These are phyloP conservation scores for Pseudocercospora fuligena DNA, from an alignment of 2,329 filamentous ascomycete species.

Conservation along the genomic window DNA sequence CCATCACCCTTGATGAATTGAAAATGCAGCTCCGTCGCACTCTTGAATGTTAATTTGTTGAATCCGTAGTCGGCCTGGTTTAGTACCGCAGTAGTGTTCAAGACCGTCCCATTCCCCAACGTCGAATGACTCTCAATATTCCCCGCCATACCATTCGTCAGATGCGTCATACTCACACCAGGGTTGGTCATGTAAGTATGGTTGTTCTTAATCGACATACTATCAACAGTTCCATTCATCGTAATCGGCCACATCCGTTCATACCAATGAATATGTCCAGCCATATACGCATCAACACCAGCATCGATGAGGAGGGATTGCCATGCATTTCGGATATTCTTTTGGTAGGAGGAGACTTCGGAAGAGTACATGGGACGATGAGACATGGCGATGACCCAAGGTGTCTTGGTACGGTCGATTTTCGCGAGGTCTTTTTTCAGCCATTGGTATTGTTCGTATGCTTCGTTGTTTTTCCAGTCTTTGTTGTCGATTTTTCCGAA, in stretches of 20 bases:
- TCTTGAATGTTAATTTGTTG: constrained; percentile 52
- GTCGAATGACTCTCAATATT: constrained; percentile 58
- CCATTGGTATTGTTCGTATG: constrained; percentile 56
- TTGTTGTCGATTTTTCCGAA: constrained; percentile 52
- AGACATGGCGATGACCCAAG: constrained; percentile 57
- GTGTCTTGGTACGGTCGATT: constrained; percentile 54
- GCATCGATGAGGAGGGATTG: constrained; percentile 51
- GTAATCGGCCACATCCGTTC: constrained; percentile 50
- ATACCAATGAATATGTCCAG: constrained; percentile 55
- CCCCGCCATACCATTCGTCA: constrained; percentile 60
- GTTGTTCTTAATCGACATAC: constrained; percentile 50
- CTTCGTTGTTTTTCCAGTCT: constrained; percentile 47
- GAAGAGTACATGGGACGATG: constrained; percentile 58
- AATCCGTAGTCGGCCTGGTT: constrained; percentile 56
- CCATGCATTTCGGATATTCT: constrained; percentile 51
- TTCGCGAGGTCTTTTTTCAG: constrained; percentile 51
- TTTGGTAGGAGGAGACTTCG: constrained; percentile 51
- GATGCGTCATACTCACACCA: constrained; percentile 55
- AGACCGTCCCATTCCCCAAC: constrained; percentile 39
- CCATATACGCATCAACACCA: constrained; percentile 53
- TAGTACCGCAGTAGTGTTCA: constrained; percentile 53
- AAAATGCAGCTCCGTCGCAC: constrained; percentile 50
- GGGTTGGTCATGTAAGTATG: constrained; percentile 56
- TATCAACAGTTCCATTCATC: constrained; percentile 49
- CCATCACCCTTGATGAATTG: constrained; percentile 51